Conservation (phyloP, 495 filamentous ascomycete species). For the Cryomyces antarcticus region DNA sequence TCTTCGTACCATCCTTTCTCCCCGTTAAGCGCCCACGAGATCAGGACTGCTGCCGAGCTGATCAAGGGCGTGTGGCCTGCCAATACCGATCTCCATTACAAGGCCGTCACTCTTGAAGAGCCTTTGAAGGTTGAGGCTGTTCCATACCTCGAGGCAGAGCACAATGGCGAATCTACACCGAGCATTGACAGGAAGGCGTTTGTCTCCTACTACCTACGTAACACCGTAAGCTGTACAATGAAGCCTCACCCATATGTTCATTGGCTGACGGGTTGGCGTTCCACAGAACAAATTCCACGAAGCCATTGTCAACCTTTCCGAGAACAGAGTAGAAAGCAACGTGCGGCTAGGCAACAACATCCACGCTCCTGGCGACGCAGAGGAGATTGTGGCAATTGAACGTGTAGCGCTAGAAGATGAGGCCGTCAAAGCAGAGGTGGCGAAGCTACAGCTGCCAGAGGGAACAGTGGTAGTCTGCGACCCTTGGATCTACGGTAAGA, state of each 20-base stretch:
- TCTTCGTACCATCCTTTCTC: constrained; percentile 31
- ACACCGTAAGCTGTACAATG: constrained; percentile 27
- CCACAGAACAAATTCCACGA: constrained; percentile 45
- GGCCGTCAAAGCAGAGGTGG: constrained; percentile 37
- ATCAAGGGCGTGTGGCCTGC: constrained; percentile 30
- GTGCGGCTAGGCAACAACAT: constrained; percentile 32
- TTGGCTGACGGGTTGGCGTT: background rate
- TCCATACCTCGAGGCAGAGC: constrained; percentile 29
- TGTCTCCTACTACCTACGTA: constrained; percentile 41
- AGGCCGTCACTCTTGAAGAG: constrained; percentile 42
- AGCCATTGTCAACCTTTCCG: constrained; percentile 36
- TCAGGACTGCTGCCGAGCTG: constrained; percentile 23
- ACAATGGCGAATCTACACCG: constrained; percentile 14
- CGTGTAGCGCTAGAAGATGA: constrained; percentile 33
- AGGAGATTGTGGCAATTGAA: constrained; percentile 41
- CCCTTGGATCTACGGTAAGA: constrained; percentile 51
- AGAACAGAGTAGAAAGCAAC: constrained; percentile 34
- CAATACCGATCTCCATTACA: constrained; percentile 37
- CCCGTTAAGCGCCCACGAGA: constrained; percentile 36
- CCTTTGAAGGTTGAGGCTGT: constrained; percentile 38
- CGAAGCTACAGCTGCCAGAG: constrained; percentile 41
- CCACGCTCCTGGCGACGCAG: constrained; percentile 35
- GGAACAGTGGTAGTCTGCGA: constrained; percentile 40
- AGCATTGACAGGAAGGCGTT: constrained; percentile 32
- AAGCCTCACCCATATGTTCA: background rate